phyloP scores from a whole-genome alignment of 2,329 filamentous ascomycete genomes.

The Capronia coronata region DNA sequence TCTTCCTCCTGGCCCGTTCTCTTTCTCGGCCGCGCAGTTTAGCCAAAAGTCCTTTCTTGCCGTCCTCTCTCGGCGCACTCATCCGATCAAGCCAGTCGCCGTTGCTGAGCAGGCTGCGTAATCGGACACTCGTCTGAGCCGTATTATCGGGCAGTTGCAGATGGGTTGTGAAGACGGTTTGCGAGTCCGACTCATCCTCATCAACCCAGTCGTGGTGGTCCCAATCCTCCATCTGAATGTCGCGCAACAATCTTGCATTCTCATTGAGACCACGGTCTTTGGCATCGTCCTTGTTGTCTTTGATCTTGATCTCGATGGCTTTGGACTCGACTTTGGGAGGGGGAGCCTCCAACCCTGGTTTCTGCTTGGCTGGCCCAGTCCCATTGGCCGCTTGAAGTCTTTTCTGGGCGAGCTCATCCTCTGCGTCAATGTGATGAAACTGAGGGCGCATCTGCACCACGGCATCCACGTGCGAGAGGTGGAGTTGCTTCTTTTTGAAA shows the following conservation, averaged over 20 bases:
- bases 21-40: conserved; percentile 28
- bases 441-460: conserved; percentile 86
- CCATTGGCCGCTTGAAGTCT: conserved; percentile 35
- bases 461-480: conserved; percentile 75
- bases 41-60: conserved; percentile 25
- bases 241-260: conserved; percentile 69
- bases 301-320: conserved; percentile 81
- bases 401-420: conserved; percentile 62
- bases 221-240: conserved; percentile 79
- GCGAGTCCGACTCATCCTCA: conserved; percentile 54
- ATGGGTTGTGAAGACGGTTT: conserved; percentile 64
- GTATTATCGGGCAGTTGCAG: conserved; percentile 53
- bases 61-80: conserved; percentile 47
- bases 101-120: conserved; percentile 52
- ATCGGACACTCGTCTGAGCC: conserved; percentile 39
- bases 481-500: conserved; percentile 77
- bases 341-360: conserved; percentile 34
- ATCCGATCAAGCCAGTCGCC: conserved; percentile 58
- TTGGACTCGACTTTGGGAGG: conserved; percentile 55
- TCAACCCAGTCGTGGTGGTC: conserved; percentile 70
- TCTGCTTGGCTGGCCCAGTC: conserved; percentile 29
- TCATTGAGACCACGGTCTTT: conserved; percentile 49
- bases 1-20: conserved; percentile 27
- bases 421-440: conserved; percentile 85
- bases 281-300: conserved; percentile 52